Conservation (phyloP, 1,284 basidiomycete genomes). For the Trichosporon faecale region DNA sequence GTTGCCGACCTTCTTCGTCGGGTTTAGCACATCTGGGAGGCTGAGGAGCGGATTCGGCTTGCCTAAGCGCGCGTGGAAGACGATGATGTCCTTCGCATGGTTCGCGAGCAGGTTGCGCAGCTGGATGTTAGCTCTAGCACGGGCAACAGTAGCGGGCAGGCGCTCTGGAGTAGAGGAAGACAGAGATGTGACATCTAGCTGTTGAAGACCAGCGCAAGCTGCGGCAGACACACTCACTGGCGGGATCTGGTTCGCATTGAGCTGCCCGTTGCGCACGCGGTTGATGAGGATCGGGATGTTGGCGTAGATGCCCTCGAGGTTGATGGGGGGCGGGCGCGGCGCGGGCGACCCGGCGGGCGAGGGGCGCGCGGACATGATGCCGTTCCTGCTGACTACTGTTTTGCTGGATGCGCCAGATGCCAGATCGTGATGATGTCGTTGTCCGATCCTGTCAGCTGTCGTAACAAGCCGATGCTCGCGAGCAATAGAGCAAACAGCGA, state of each 20-base stretch:
- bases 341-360: slow-evolving; percentile 24
- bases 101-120: slow-evolving; percentile 25
- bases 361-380: slow-evolving; percentile 15
- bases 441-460: background rate
- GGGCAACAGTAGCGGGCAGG: too few species aligned
- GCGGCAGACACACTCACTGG: slow-evolving; percentile 13
- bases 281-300: slow-evolving; percentile 26
- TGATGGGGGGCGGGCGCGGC: slow-evolving; percentile 16
- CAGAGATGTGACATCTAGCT: too few species aligned
- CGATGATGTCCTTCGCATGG: slow-evolving; percentile 28
- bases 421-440: background rate
- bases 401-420: background rate
- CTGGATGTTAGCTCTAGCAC: slow-evolving; percentile 15
- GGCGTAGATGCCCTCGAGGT: slow-evolving; percentile 26
- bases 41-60: slow-evolving; percentile 22
- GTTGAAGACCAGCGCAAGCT: background rate
- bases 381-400: background rate
- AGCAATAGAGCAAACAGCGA: background rate
- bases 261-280: slow-evolving; percentile 23
- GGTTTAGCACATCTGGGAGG: slow-evolving; percentile 29
- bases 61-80: slow-evolving; percentile 28
- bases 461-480: background rate
- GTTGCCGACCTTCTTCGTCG: slow-evolving; percentile 22
- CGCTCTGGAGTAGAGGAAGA: too few species aligned
- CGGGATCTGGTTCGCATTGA: slow-evolving; percentile 20